Percentiles rank a stretch among this genome's conserved stretches.
phyloP scores from a whole-genome alignment of 2,329 filamentous ascomycete genomes.

The Nemania abortiva region DNA sequence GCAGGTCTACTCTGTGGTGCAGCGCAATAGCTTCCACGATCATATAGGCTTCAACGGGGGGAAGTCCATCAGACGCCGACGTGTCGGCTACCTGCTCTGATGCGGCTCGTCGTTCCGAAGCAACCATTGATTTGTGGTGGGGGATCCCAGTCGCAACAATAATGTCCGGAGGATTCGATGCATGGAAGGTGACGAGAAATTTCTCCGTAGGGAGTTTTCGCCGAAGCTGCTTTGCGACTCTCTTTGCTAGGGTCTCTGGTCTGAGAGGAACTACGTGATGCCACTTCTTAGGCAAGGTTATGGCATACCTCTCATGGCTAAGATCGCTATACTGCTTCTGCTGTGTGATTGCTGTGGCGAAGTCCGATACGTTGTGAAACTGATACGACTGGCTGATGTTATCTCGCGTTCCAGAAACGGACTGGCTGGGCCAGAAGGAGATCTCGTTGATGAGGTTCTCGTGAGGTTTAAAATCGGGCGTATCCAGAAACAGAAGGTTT shows the following conservation, averaged over 20 bases:
- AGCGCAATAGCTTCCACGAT: slow-evolving; percentile 28
- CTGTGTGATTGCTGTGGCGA: slow-evolving; percentile 18
- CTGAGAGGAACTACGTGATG: slow-evolving; percentile 1
- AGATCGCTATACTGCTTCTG: slow-evolving; percentile 18
- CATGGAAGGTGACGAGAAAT: slow-evolving; percentile 28
- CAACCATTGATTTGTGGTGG: slow-evolving; percentile 25
- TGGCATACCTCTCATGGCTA: slow-evolving; percentile 13
- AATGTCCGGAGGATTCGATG: slow-evolving; percentile 18
- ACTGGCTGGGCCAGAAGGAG: slow-evolving; percentile 20
- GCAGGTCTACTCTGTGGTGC: slow-evolving; percentile 22
- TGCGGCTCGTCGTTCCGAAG: slow-evolving; percentile 21
- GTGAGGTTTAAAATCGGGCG: slow-evolving; percentile 24
- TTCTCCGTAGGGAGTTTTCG: slow-evolving; percentile 25
- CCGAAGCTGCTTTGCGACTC: slow-evolving; percentile 25
- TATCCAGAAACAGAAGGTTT: slow-evolving; percentile 28
- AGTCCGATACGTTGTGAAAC: slow-evolving; percentile 18
- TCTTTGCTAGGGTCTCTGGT: slow-evolving; percentile 24
- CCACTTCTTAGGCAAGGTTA: slow-evolving; percentile 27
- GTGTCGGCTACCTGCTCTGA: slow-evolving; percentile 14
- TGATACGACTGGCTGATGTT: slow-evolving; percentile 24
- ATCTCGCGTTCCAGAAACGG: slow-evolving; percentile 12
- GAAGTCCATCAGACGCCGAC: slow-evolving; percentile 28
- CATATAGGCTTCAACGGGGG: slow-evolving; percentile 24
- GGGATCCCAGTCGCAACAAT: slow-evolving; percentile 21
- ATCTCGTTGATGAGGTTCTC: slow-evolving; percentile 28